phyloP scores from a whole-genome alignment of 768 basidiomycete species.

The Suillus plorans region DNA sequence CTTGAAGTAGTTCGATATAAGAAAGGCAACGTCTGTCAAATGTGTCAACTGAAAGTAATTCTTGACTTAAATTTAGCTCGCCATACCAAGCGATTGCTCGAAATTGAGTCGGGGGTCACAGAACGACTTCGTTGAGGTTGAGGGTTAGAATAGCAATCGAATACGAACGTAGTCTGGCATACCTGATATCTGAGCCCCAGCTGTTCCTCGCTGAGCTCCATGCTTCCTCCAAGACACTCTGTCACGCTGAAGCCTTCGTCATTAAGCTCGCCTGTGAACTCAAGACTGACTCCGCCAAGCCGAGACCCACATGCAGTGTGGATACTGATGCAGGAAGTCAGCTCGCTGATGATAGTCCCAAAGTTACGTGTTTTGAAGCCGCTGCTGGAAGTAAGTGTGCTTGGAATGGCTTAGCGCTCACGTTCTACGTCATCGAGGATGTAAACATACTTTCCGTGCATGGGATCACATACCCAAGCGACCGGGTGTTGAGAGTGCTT shows the following conservation, averaged over 20 bases:
- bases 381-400: constrained; percentile 77
- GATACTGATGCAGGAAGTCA: constrained; percentile 78
- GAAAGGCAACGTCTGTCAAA: constrained; percentile 75
- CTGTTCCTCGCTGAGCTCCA: constrained; percentile 89
- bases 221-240: constrained; percentile 94
- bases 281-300: constrained; percentile 82
- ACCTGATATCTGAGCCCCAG: constrained; percentile 90
- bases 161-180: constrained; percentile 10
- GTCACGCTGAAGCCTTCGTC: constrained; percentile 94
- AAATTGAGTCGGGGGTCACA: constrained; percentile 95
- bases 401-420: constrained; percentile 26
- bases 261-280: constrained; percentile 90
- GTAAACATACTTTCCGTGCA: constrained; percentile 95
- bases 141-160: neutral
- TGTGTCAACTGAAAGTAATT: neutral
- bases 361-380: constrained; percentile 93
- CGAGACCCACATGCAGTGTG: constrained; percentile 74
- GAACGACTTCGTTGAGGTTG: constrained; percentile 56
- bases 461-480: constrained; percentile 94
- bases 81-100: constrained; percentile 88
- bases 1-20: constrained; percentile 80
- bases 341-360: constrained; percentile 83
- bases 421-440: constrained; percentile 1
- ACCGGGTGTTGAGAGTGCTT: constrained; percentile 82
- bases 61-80: neutral